Conservation (phyloP, 345 rosid genomes). For the Syzygium aqueum region DNA sequence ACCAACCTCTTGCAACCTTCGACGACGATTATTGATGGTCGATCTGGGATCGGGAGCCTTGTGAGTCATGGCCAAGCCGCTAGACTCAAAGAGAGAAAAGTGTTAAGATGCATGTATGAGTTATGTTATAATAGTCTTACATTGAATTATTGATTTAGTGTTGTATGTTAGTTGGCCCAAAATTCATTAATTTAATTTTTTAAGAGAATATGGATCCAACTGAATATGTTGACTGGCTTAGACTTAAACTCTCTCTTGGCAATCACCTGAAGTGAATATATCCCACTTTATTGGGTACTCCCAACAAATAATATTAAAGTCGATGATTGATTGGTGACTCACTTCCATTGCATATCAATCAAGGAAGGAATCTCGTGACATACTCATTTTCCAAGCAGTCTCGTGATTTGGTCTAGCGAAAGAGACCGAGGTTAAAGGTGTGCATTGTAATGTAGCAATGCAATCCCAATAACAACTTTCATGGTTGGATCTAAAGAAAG, state of each 20-base stretch:
- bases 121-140: not conserved
- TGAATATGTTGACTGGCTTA: not conserved
- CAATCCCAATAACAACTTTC: no score
- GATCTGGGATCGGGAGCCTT: not conserved
- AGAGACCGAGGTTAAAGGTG: not conserved
- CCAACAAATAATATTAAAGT: not conserved
- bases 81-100: not conserved
- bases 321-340: not conserved
- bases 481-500: no score
- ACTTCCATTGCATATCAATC: not conserved
- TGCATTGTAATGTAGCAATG: no score
- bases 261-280: not conserved
- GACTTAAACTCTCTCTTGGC: not conserved
- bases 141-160: not conserved
- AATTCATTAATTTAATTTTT: not conserved
- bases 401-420: not conserved
- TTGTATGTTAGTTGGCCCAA: rapidly evolving
- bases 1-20: not conserved
- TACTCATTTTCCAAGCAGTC: not conserved
- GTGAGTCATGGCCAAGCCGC: not conserved
- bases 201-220: not conserved
- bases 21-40: not conserved
- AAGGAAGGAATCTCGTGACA: not conserved
- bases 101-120: not conserved
- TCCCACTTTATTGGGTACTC: not conserved